Conservation (phyloP, 805 yeast genomes). For the Suhomyces xylopsoci region DNA sequence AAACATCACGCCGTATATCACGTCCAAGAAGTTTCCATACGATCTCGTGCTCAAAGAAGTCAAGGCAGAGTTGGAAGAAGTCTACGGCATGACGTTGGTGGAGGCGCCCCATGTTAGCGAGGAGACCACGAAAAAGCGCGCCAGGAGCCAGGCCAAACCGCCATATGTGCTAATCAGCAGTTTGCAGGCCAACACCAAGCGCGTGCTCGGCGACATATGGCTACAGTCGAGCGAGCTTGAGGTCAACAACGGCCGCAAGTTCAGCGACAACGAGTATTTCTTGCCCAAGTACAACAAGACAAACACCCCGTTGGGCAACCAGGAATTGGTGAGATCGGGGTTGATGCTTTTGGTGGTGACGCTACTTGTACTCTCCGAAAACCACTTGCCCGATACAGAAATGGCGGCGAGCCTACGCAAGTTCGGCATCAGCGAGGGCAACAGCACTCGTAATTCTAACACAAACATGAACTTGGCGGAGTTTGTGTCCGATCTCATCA, state of each 20-base stretch:
- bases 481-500: conserved; percentile 24
- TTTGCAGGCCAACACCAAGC: conserved; percentile 17
- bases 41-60: conserved; percentile 16
- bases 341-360: conserved; percentile 26
- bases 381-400: conserved; percentile 27
- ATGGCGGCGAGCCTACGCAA: conserved; percentile 18
- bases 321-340: conserved; percentile 31
- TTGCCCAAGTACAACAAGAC: conserved; percentile 19
- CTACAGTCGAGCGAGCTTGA: conserved; percentile 1
- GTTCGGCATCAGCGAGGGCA: conserved; percentile 17
- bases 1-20: conserved; percentile 14
- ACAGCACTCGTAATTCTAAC: conserved; percentile 6
- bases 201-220: conserved; percentile 27
- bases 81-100: conserved; percentile 28
- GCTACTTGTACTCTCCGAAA: conserved; percentile 29
- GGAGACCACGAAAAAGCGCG: conserved; percentile 1
- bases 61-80: conserved; percentile 15
- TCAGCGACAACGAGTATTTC: conserved; percentile 18
- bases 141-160: conserved; percentile 3
- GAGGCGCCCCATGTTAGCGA: conserved; percentile 11
- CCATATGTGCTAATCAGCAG: conserved; percentile 21
- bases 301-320: conserved; percentile 18
- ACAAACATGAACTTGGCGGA: conserved; percentile 17
- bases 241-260: conserved; percentile 3
- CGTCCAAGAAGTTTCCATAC: conserved; percentile 7